Evolutionary conservation across 2,329 filamentous ascomycete genomes (phyloP), one percentile per base, ranked within the genome.

Genomic region (Pestalotiopsis sp.): DNA sequence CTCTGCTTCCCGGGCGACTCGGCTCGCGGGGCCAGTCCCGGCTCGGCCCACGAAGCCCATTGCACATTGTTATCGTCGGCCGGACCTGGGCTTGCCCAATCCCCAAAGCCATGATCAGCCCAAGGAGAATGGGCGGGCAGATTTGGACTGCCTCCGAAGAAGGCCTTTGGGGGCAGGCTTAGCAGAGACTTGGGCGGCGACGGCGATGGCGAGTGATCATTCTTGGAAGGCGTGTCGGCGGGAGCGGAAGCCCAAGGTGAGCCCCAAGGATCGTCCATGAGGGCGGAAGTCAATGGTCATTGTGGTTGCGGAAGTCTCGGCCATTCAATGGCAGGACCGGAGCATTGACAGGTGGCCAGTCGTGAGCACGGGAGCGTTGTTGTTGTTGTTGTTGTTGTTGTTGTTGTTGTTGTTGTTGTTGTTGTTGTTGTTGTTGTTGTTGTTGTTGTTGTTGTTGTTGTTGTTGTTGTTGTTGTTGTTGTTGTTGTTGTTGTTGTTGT

Each of bases 201-300:
- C 20, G 77, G 75, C 39, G 76, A 77, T 17, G 76, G 71, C 14
- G 75, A 72, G 35, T 71, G 70, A 59, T 77, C 76, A 70, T 77
- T 75, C 20, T 75, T 77, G 67, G 75, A 71, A 52, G 73, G 74
- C 73, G 76, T 70, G 57, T 72, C 74, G 74, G 75, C 70, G 73
- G 85, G 77, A 75, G 79, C 75, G 68, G 80, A 81, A 68, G 84
- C 82, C 87, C 87, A 89, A 78, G 87, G 87, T 73, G 86, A 88
- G 78, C 84, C 85, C 87, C 87, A 89, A 73, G 87, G 86, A 86
- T 89, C 86, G 77, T 89, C 87, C 87, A 89, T 89, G 73, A 77
- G 79, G 73, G 68, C 63, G 44, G 52, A 38, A 68, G 65, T 68
- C 70, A 68, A 70, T 74, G 71, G 24, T 75, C 76, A 77, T 78